phyloP scores from a whole-genome alignment of 352 stramenopile species.

The Thraustotheca clavata region DNA sequence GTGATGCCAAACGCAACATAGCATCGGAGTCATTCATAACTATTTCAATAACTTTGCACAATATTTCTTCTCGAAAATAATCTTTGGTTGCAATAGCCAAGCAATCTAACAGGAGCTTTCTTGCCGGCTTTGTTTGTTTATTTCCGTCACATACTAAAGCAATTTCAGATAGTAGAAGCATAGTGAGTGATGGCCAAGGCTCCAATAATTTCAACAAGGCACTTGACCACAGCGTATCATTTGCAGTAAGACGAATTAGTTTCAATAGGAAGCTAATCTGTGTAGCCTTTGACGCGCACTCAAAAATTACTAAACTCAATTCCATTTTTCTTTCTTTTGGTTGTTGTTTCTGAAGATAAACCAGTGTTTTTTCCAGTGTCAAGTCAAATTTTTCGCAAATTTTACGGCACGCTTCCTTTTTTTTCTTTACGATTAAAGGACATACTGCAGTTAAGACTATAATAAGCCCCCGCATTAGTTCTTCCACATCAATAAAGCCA shows the following conservation, averaged over 20 bases:
- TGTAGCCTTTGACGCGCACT: background rate
- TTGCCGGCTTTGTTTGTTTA: background rate
- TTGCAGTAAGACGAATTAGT: background rate
- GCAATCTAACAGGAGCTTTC: conserved; percentile 7
- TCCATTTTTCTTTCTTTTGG: background rate
- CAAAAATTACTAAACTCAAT: background rate
- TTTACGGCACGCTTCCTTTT: background rate
- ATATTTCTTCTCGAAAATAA: background rate
- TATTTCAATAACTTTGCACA: background rate
- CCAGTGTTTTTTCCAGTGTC: background rate
- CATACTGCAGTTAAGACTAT: background rate
- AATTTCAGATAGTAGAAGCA: background rate
- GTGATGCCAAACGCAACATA: background rate
- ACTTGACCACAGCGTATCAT: background rate
- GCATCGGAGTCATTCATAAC: background rate
- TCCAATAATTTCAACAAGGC: background rate
- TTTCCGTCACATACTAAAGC: background rate
- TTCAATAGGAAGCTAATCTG: background rate
- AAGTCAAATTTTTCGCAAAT: background rate
- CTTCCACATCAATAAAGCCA: background rate
- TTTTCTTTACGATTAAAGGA: background rate
- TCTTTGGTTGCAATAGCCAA: background rate
- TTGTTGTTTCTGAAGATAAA: background rate
- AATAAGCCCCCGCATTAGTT: background rate
- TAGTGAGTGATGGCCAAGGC: background rate